Conservation (phyloP, 2,329 filamentous ascomycete genomes). For the Claviceps sp. region DNA sequence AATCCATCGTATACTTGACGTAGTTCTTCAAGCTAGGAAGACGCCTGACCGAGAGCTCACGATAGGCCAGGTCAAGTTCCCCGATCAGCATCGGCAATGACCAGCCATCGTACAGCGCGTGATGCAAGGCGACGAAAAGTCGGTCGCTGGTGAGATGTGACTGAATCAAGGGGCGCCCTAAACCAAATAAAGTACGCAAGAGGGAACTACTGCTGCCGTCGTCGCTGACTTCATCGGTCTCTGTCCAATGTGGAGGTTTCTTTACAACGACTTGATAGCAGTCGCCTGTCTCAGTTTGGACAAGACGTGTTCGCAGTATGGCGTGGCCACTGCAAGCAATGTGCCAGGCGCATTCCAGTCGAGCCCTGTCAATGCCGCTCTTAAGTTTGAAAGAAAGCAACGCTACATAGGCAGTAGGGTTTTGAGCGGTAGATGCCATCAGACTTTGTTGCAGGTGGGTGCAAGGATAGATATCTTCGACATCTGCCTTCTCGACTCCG, state of each 20-base stretch:
- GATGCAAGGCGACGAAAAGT: not conserved
- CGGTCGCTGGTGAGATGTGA: not conserved
- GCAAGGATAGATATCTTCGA: not conserved
- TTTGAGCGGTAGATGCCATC: not conserved
- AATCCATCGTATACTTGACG: not conserved
- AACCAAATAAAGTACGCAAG: not conserved
- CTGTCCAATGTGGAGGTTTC: not conserved
- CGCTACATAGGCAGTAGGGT: not conserved
- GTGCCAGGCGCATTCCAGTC: not conserved
- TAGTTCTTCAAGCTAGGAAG: not conserved
- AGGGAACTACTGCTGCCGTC: not conserved
- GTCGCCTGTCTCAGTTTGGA: not conserved
- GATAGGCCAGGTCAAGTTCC: not conserved
- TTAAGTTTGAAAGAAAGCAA: not conserved
- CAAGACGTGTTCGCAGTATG: not conserved
- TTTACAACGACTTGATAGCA: not conserved
- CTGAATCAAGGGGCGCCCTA: not conserved
- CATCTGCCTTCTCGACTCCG: not conserved
- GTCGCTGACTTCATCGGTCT: not conserved
- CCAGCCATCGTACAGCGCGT: not conserved
- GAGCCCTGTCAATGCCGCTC: not conserved
- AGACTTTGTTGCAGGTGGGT: not conserved
- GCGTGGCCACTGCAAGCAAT: not conserved
- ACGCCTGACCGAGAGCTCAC: not conserved
- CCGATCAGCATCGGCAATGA: not conserved